Evolutionary conservation across 1,284 basidiomycete species (phyloP).

Genomic region (Puccinia novopanici): DNA sequence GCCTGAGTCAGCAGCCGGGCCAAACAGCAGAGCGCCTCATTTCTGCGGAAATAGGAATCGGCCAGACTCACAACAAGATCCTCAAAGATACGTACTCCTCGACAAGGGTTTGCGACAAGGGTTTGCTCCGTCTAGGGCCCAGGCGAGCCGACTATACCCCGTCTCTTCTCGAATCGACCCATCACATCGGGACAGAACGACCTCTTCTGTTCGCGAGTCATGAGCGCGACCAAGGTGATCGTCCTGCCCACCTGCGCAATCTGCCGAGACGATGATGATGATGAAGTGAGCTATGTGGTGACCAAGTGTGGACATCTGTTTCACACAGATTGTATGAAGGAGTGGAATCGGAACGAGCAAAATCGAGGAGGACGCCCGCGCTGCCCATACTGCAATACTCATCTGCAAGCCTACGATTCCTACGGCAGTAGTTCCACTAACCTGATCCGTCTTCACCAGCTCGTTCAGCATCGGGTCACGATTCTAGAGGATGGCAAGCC

Average conservation of each 20-base stretch:
- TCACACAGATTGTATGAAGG: conserved; percentile 3
- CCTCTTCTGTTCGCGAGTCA: background rate
- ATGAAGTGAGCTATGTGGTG: background rate
- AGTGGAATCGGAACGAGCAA: background rate
- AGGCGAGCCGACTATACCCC: background rate
- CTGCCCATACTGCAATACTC: conserved; percentile 21
- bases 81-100: no score
- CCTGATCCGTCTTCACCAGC: conserved; percentile 1
- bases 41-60: no score
- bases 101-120: no score
- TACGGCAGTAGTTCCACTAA: background rate
- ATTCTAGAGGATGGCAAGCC: conserved; percentile 13
- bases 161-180: background rate
- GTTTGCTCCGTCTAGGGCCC: background rate
- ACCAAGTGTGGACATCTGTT: conserved; percentile 31
- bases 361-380: background rate
- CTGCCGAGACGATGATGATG: conserved; percentile 24
- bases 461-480: background rate
- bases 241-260: conserved; percentile 27
- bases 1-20: no score
- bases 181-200: background rate
- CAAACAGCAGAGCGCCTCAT: no score
- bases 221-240: background rate
- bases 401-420: background rate
- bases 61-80: no score